These are phyloP conservation scores for Sphagnum fallax DNA, from an alignment of 228 moss, liverwort and hornwort genomes.

Conservation along the genomic window DNA sequence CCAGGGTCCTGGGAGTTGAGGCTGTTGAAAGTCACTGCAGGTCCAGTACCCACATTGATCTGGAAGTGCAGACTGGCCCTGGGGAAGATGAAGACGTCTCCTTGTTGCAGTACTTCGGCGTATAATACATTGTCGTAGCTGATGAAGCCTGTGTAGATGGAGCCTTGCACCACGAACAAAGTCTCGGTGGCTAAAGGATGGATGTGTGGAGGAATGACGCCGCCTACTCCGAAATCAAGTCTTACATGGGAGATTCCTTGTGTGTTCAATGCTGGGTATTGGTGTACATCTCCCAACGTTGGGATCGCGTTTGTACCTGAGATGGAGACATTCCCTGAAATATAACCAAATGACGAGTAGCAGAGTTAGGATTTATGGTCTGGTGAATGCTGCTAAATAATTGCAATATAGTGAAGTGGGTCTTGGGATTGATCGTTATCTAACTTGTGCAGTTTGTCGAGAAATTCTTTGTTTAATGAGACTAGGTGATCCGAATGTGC, in stretches of 20 bases:
- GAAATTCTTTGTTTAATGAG: background rate
- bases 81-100: constrained; percentile 12
- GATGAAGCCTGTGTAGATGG: constrained; percentile 5
- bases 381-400: background rate
- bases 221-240: constrained; percentile 7
- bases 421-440: background rate
- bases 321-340: background rate
- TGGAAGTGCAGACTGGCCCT: constrained; percentile 10
- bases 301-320: constrained; percentile 8
- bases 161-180: constrained; percentile 6
- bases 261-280: constrained; percentile 4
- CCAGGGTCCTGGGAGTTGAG: constrained; percentile 7
- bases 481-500: too few relatives aligned
- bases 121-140: constrained; percentile 8
- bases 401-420: background rate
- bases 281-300: background rate
- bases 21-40: constrained; percentile 7
- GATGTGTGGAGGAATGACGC: constrained; percentile 6
- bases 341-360: background rate
- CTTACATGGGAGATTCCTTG: constrained; percentile 1
- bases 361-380: background rate
- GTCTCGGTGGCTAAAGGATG: constrained; percentile 1
- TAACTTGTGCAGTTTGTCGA: background rate
- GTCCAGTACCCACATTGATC: constrained; percentile 8
- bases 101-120: constrained; percentile 1